Conservation (phyloP, 1,284 basidiomycete genomes). For the Coniferiporia sulphurascens region DNA sequence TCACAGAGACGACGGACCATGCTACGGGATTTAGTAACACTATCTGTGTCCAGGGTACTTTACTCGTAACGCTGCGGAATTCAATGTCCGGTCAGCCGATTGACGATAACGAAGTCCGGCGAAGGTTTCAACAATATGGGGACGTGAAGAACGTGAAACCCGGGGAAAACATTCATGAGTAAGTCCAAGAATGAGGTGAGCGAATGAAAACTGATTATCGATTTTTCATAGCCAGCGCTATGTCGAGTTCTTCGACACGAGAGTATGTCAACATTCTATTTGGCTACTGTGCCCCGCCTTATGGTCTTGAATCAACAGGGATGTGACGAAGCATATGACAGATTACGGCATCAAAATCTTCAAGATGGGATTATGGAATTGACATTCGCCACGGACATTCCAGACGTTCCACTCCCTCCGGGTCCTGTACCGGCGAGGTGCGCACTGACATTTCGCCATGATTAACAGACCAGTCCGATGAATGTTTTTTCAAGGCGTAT, state of each 20-base stretch:
- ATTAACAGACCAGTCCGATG: background rate
- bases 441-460: constrained; percentile 27
- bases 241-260: constrained; percentile 85
- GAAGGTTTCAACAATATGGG: constrained; percentile 83
- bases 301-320: constrained; percentile 39
- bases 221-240: constrained; percentile 59
- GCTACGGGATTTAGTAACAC: background rate
- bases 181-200: constrained; percentile 24
- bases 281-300: constrained; percentile 2
- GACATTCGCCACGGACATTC: constrained; percentile 81
- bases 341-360: constrained; percentile 70
- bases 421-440: constrained; percentile 35
- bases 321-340: constrained; percentile 75
- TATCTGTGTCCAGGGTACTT: constrained; percentile 58
- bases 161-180: constrained; percentile 69
- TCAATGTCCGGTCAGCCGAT: constrained; percentile 64
- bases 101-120: constrained; percentile 78
- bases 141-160: constrained; percentile 80
- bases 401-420: constrained; percentile 31
- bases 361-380: constrained; percentile 88
- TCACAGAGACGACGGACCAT: background rate
- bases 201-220: constrained; percentile 7
- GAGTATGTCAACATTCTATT: constrained; percentile 45
- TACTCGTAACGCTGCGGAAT: constrained; percentile 73
- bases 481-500: constrained; percentile 5